phyloP scores from a whole-genome alignment of 208 protist genomes.

The Endotrypanum monterogeii region DNA sequence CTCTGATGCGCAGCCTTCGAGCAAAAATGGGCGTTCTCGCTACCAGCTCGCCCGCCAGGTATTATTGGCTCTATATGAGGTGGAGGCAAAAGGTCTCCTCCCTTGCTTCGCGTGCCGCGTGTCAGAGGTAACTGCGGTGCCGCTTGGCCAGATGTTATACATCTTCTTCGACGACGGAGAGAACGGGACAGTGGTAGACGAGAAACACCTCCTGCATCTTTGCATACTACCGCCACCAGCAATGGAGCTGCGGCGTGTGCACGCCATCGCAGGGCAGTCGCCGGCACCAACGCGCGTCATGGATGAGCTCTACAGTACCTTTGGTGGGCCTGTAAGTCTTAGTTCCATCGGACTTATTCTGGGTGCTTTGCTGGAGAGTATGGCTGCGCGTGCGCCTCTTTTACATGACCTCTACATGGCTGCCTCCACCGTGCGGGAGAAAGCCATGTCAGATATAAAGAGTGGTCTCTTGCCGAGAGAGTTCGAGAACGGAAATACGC shows the following conservation, averaged over 20 bases:
- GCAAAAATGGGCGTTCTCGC: constrained; percentile 25
- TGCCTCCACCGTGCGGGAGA: constrained; percentile 47
- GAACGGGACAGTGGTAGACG: constrained; percentile 31
- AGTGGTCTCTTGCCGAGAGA: constrained; percentile 17
- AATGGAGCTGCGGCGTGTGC: constrained; percentile 56
- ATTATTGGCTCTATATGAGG: constrained; percentile 46
- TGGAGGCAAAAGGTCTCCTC: constrained; percentile 58
- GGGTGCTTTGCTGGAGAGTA: constrained; percentile 37
- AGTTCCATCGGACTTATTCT: constrained; percentile 55
- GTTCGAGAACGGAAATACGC: constrained; percentile 37
- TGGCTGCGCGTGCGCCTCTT: constrained; percentile 37
- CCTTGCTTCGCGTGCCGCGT: constrained; percentile 62
- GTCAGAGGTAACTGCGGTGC: constrained; percentile 45
- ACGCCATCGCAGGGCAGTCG: constrained; percentile 18
- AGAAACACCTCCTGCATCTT: constrained; percentile 24
- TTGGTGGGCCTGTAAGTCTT: constrained; percentile 32
- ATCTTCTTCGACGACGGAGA: constrained; percentile 28
- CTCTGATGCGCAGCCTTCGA: constrained; percentile 17
- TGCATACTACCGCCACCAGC: constrained; percentile 58
- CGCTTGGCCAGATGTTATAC: constrained; percentile 47
- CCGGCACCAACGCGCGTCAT: background rate
- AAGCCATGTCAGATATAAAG: constrained; percentile 42
- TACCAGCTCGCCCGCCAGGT: constrained; percentile 41
- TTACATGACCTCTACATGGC: constrained; percentile 53
- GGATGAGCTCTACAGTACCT: constrained; percentile 12